Evolutionary conservation across 441 rosid species (phyloP), one percentile per base, ranked within the genome.

Genomic region (Arabidopsis lyrata): DNA sequence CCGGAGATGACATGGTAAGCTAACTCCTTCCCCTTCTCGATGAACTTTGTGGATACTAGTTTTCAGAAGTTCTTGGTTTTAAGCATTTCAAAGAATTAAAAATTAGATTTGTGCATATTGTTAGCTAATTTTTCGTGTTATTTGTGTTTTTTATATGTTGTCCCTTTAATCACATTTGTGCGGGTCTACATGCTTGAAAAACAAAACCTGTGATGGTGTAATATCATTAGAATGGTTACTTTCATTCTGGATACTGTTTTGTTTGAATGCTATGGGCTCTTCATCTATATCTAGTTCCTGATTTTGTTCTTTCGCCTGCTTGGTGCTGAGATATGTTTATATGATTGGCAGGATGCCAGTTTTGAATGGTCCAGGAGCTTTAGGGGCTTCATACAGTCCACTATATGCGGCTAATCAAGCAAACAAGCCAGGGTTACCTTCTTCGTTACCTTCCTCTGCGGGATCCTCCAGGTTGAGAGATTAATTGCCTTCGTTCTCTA

Each of bases 1-100:
- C 90, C 95, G 8, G 99, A 95, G 83, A 92, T 95, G 99, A 86
- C 98, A 72, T 95, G 99, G 99, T 95, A 92, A 47, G 44, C 29
- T 16, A 47, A 58, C 35, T 79, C 9, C 73, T 57, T 55, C 42
- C 70, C 58, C 63, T 52, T 75, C 42, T 50, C 8, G 4, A 16
- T 42, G 35, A 44, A 53, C 52, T 29, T 53, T 68, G 4, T 74
- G 29, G 66, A 66, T 66, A 66, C 27, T 56, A 47, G 66, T 63
- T 45, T 45, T 63, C 18, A 9, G 61, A 63, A 31, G 27, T 41
- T 65, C 60, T 55, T 59, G 36, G 68, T 54, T 59, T 69, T 20
- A 59, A 41, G 47, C 63, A 66, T 56, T 55, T 50, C 55, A 49
- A 44, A 68, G 24, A 52, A n/a, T 60, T 57, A 44, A 68, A 16